Percentiles rank a stretch among this genome's conserved stretches.
These are phyloP conservation scores for Mycena indigotica DNA, from an alignment of 768 basidiomycete genomes.

Conservation along the genomic window DNA sequence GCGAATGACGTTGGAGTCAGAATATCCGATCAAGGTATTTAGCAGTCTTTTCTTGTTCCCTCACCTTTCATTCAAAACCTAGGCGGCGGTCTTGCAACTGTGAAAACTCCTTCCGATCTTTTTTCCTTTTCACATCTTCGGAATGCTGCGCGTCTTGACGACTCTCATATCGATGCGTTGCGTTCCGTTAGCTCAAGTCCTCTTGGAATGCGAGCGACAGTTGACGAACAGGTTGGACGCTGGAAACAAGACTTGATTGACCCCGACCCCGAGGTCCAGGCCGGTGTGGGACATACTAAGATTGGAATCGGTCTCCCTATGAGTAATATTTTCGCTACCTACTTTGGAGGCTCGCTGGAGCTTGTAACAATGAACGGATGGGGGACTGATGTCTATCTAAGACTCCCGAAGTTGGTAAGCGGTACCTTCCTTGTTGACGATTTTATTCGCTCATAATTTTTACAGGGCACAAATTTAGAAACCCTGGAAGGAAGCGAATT, in stretches of 20 bases:
- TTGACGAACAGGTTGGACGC: slow-evolving; percentile 71
- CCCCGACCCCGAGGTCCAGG: slow-evolving; percentile 44
- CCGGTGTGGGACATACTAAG: slow-evolving; percentile 56
- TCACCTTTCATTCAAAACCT: slow-evolving; percentile 12
- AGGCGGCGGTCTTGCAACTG: slow-evolving; percentile 73
- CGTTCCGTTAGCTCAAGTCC: slow-evolving; percentile 62
- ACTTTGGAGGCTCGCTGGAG: slow-evolving; percentile 82
- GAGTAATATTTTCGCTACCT: slow-evolving; percentile 89
- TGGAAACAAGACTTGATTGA: slow-evolving; percentile 39
- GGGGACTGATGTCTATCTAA: slow-evolving; percentile 84
- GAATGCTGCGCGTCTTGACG: slow-evolving; percentile 69
- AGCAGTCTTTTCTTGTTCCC: slow-evolving; percentile 10
- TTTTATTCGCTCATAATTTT: slow-evolving; percentile 1
- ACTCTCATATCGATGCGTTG: slow-evolving; percentile 67
- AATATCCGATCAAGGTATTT: slow-evolving; percentile 85
- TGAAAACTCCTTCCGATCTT: slow-evolving; percentile 70
- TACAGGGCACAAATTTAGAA: slow-evolving; percentile 81
- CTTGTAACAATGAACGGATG: slow-evolving; percentile 81
- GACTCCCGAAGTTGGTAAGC: slow-evolving; percentile 77
- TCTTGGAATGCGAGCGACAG: slow-evolving; percentile 72
- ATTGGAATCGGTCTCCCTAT: slow-evolving; percentile 86
- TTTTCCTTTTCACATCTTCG: slow-evolving; percentile 90
- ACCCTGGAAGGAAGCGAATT: slow-evolving; percentile 86
- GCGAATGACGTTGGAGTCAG: slow-evolving; percentile 76
- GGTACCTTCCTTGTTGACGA: neutral